phyloP scores from a whole-genome alignment of 306 rosid species.

The Vigna nakashimae region DNA sequence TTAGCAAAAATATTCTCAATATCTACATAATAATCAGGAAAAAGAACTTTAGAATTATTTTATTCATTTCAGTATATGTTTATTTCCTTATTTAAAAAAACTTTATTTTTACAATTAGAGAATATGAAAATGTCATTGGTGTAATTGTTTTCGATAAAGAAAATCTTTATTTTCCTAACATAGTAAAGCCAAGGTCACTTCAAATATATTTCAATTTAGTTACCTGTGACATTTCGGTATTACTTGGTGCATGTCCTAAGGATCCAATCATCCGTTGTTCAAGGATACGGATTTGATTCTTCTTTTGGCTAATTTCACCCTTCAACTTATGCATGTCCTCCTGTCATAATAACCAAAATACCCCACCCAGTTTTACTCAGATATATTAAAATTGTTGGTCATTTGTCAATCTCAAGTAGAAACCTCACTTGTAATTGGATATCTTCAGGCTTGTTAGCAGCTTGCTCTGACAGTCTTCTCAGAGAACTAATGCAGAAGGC shows the following conservation, averaged over 20 bases:
- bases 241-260: slow-evolving; percentile 62
- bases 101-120: no score
- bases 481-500: slow-evolving; percentile 85
- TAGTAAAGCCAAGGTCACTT: no score
- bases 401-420: slow-evolving; percentile 31
- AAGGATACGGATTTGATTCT: slow-evolving; percentile 69
- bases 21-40: no score
- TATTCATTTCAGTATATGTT: no score
- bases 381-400: slow-evolving; percentile 36
- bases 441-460: slow-evolving; percentile 69
- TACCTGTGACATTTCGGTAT: slow-evolving; percentile 73
- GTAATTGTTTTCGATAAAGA: no score
- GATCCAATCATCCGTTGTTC: slow-evolving; percentile 87
- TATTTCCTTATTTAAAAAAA: no score
- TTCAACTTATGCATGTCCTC: slow-evolving; percentile 75
- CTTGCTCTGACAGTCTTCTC: slow-evolving; percentile 82
- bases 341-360: slow-evolving; percentile 53
- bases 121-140: no score
- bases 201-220: slow-evolving; percentile 30
- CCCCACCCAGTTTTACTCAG: slow-evolving; percentile 28
- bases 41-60: no score
- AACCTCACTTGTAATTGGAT: slow-evolving; percentile 67
- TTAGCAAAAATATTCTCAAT: no score
- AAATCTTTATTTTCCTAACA: no score
- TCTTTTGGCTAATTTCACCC: slow-evolving; percentile 82